Conservation (phyloP, 768 basidiomycete genomes). For the Megacollybia marginata region DNA sequence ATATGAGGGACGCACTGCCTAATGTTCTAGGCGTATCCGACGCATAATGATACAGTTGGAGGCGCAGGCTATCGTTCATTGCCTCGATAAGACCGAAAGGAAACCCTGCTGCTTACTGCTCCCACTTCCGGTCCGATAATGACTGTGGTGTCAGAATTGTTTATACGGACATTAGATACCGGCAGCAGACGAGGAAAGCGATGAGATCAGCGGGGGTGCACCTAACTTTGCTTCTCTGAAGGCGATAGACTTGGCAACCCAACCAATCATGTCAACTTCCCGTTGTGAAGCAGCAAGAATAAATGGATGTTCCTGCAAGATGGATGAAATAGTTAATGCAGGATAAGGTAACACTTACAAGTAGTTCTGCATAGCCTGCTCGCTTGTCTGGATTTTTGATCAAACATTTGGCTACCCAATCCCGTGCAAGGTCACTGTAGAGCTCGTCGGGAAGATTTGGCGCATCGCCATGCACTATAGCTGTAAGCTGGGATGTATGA, state of each 20-base stretch:
- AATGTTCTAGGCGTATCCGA: too few species aligned
- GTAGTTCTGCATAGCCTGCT: constrained; percentile 77
- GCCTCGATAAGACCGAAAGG: too few species aligned
- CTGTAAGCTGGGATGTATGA: constrained; percentile 37
- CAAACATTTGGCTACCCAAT: constrained; percentile 79
- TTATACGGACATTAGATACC: background rate
- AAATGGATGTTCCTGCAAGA: constrained; percentile 67
- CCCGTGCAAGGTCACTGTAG: constrained; percentile 62
- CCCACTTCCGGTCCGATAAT: too few species aligned
- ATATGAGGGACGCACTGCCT: too few species aligned
- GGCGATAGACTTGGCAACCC: constrained; percentile 56
- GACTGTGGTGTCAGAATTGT: background rate
- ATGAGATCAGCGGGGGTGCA: background rate
- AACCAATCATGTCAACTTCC: constrained; percentile 77
- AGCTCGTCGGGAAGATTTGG: constrained; percentile 73
- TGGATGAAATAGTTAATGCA: background rate
- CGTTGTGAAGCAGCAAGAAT: constrained; percentile 50
- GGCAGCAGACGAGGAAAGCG: background rate
- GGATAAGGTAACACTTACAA: constrained; percentile 37
- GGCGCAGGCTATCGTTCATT: too few species aligned
- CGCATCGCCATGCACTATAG: constrained; percentile 92
- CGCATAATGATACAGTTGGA: too few species aligned
- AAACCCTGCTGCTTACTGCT: too few species aligned
- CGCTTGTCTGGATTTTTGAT: constrained; percentile 71
- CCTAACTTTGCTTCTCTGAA: constrained; percentile 4